Base-by-base conservation (phyloP, 208 protist genomes). In the Borovskyia barvae region DNA sequence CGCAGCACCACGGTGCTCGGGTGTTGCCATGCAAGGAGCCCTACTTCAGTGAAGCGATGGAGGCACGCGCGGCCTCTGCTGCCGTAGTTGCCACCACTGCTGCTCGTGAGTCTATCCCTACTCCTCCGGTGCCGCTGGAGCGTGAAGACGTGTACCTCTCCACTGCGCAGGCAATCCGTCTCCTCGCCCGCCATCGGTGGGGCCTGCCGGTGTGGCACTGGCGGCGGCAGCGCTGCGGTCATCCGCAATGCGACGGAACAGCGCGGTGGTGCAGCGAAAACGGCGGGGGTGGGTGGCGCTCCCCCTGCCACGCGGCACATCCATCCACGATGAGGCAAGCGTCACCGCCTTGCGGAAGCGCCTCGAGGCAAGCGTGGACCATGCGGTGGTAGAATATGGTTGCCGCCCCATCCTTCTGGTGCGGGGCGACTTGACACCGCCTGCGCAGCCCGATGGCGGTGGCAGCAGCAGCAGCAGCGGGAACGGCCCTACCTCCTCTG, bases 1-100 rank as follows among this genome's bases (percentile, higher is more conserved):
- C 36, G 15, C 20, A 6, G 22, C 52, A 6, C 11, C 52, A 0
- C 20, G 24, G 17, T 19, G n/a, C n/a, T n/a, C n/a, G n/a, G 1
- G 48, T 42, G 2, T 19, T 76, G 3, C 61, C 69, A 2, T 76
- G 69, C 30, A 76, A 76, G 29, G 62, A 76, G 36, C 50, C 58
- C 15, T 76, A 76, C 51, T 76, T 70, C 29, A 17, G 46, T 9
- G 32, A 20, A 2, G 29, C n/a, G n/a, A n/a, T n/a, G n/a, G n/a
- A n/a, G n/a, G n/a, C n/a, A n/a, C n/a, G n/a, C n/a, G n/a, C n/a
- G n/a, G n/a, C n/a, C n/a, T n/a, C n/a, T n/a, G n/a, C n/a, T n/a
- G n/a, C n/a, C n/a, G n/a, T n/a, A n/a, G n/a, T n/a, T n/a, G n/a
- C n/a, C n/a, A n/a, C n/a, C n/a, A n/a, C n/a, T n/a, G n/a, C n/a